Conservation (phyloP, 805 yeast species). For the Debaryomyces prosopidis region DNA sequence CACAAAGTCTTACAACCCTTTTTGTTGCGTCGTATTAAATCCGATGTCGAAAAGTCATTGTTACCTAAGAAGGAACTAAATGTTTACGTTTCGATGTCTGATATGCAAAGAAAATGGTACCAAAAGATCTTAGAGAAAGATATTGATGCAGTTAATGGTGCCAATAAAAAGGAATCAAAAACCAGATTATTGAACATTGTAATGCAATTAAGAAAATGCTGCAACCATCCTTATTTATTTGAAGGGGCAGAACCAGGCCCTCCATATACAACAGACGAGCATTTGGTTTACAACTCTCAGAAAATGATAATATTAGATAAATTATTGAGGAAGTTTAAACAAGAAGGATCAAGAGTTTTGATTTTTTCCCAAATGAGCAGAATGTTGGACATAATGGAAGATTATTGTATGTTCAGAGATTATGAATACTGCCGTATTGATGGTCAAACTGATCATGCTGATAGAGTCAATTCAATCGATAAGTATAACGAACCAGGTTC, state of each 20-base stretch:
- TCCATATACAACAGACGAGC: constrained; percentile 84
- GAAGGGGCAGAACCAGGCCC: constrained; percentile 93
- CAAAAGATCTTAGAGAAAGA: constrained; percentile 76
- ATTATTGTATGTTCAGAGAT: constrained; percentile 69
- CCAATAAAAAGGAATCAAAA: constrained; percentile 69
- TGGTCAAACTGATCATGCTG: constrained; percentile 80
- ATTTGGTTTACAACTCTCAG: constrained; percentile 69
- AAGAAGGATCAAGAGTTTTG: constrained; percentile 74
- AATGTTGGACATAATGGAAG: constrained; percentile 77
- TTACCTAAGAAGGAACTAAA: constrained; percentile 75
- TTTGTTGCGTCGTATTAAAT: constrained; percentile 70
- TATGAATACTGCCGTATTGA: constrained; percentile 78
- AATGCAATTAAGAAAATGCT: constrained; percentile 83
- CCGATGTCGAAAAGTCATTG: constrained; percentile 78
- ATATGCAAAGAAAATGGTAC: constrained; percentile 81
- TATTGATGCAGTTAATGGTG: constrained; percentile 84
- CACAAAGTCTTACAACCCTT: constrained; percentile 79
- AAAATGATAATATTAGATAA: constrained; percentile 73
- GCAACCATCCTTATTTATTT: constrained; percentile 81
- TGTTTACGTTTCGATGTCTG: constrained; percentile 71
- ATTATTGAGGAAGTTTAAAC: constrained; percentile 57
- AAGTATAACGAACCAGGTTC: constrained; percentile 77
- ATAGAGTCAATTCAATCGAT: constrained; percentile 73
- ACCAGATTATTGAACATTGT: constrained; percentile 77
- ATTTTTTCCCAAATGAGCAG: constrained; percentile 85